Base-by-base conservation (phyloP, 108 stramenopile genomes). In the Nitzschia sp. region DNA sequence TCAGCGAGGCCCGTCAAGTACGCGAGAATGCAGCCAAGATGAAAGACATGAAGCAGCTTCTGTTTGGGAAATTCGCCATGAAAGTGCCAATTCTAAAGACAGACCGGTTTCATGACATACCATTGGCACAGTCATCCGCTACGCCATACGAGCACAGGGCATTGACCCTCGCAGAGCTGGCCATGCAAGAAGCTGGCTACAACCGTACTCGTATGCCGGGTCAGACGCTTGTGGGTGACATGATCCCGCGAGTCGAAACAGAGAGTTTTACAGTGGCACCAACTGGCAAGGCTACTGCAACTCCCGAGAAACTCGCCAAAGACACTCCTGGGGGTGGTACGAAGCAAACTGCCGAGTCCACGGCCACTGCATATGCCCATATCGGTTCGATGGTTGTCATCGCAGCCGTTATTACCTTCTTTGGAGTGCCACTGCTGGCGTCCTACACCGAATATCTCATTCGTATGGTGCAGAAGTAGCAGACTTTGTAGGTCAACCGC, bases 101-200 rank as follows among this genome's bases (percentile, higher is more conserved):
- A 48, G 88, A 91, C 55, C 81, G 86, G 19, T 87, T 66, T 69
- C 61, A 48, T 30, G 90, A 91, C 54, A 62, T 72, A 49, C 93
- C 93, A 0, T 72, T 89, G 25, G 77, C 88, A 23, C 62, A 81
- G 48, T 94, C 93, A 1, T 75, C 51, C 26, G 88, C 93, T 2
- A 76, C 47, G 23, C 85, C 88, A 0, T 89, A 84, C 66, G 33
- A 58, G n/a, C 54, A 62, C 28, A 64, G 38, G 21, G 57, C 54
- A 23, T 26, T 80, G n/a, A 63, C 85, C n/a, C 58, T 91, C 1
- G 82, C 84, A 3, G 82, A 80, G 48, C 64, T 91, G 45, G 86
- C 87, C 18, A 90, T 89, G 87, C 66, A 80, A 70, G 87, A 94
- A 79, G 88, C 85, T 34, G 88, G 90, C 45, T 85, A 87, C 57